These are phyloP conservation scores for Inosperma sp. DNA, from an alignment of 768 basidiomycete genomes.

Conservation along the genomic window DNA sequence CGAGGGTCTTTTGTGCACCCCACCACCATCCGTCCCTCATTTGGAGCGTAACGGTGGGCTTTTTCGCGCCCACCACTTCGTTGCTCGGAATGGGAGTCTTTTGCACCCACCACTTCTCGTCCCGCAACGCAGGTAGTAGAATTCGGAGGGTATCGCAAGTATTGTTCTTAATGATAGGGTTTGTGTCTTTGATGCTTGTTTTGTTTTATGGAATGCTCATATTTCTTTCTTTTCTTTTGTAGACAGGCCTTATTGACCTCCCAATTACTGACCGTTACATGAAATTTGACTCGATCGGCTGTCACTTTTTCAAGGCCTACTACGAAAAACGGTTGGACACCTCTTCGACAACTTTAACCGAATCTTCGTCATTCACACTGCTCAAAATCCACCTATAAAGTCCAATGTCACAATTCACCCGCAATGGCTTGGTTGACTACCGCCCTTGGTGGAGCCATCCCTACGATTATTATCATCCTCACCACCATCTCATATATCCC, in stretches of 20 bases:
- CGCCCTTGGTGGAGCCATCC: slow-evolving; percentile 91
- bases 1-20: too few relatives aligned
- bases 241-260: slow-evolving; percentile 90
- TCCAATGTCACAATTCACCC: slow-evolving; percentile 51
- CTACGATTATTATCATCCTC: slow-evolving; percentile 93
- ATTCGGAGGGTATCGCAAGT: slow-evolving; percentile 94
- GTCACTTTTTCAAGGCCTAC: slow-evolving; percentile 98
- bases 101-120: too few relatives aligned
- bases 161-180: slow-evolving; percentile 90
- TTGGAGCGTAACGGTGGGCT: too few relatives aligned
- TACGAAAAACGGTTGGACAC: slow-evolving; percentile 95
- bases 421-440: slow-evolving; percentile 92
- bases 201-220: not conserved
- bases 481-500: slow-evolving; percentile 97
- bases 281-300: slow-evolving; percentile 90
- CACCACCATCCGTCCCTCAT: too few relatives aligned
- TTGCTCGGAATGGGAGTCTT: too few relatives aligned
- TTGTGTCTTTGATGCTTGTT: slow-evolving; percentile 8
- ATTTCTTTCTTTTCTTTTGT: slow-evolving; percentile 9
- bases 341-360: slow-evolving; percentile 99
- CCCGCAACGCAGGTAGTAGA: too few relatives aligned
- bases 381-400: slow-evolving; percentile 82
- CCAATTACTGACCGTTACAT: slow-evolving; percentile 91
- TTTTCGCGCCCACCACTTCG: too few relatives aligned
- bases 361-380: slow-evolving; percentile 96